A percentile compares a stretch with the other conserved stretches of the same genome.
These are phyloP conservation scores for Eleusine coracana DNA, from an alignment of 176 grass and related monocot genomes.

Conservation along the genomic window DNA sequence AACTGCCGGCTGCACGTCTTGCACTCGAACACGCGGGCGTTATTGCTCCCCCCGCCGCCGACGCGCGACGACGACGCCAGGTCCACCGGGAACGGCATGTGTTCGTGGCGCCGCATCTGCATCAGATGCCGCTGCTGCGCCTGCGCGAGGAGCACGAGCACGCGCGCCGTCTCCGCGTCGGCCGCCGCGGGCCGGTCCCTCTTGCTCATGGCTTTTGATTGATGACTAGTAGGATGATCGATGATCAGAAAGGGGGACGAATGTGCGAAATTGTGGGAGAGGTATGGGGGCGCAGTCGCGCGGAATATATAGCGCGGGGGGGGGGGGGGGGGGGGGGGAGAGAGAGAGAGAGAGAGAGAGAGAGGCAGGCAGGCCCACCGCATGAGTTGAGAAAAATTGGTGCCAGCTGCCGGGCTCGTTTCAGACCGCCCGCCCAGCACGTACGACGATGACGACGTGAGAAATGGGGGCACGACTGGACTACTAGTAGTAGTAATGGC, in stretches of 20 bases:
- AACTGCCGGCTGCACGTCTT: slow-evolving; percentile 88
- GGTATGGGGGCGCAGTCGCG: not conserved
- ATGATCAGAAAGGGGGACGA: not conserved
- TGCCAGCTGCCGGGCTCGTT: not conserved
- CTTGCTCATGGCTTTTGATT: slow-evolving; percentile 44
- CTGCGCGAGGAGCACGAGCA: slow-evolving; percentile 71
- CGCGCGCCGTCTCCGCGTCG: slow-evolving; percentile 55
- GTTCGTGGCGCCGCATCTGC: not conserved
- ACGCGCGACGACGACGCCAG: not conserved
- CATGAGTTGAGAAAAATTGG: not conserved
- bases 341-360: no score
- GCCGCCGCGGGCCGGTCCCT: slow-evolving; percentile 22
- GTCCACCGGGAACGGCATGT: not conserved
- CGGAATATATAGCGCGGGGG: not conserved
- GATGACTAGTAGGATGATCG: not conserved
- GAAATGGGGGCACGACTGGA: slow-evolving; percentile 25
- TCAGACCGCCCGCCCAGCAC: slow-evolving; percentile 34
- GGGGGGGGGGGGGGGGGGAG: no score
- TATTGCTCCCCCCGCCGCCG: not conserved
- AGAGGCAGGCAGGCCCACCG: no score
- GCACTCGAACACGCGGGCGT: slow-evolving; percentile 79
- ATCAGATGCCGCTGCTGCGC: slow-evolving; percentile 10
- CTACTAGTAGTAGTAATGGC: not conserved
- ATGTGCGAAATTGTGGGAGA: not conserved
- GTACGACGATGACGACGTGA: not conserved